A percentile compares a stretch with the other conserved stretches of the same genome.
Evolutionary conservation across 345 rosid species (phyloP).

Genomic region (Melaleuca alternifolia): DNA sequence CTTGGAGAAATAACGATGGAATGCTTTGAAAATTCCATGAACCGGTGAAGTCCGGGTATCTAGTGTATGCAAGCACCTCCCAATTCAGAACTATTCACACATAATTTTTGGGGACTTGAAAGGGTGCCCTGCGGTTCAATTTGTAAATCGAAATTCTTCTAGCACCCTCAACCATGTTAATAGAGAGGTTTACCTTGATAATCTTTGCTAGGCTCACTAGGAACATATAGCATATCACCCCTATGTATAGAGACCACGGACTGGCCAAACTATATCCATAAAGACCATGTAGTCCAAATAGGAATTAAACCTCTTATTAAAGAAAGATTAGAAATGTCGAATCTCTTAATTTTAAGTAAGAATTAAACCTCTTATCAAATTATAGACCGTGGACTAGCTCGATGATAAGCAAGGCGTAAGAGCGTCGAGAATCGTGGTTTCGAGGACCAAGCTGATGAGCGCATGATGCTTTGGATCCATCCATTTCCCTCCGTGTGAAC

Average conservation of each 20-base stretch:
- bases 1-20: neutral
- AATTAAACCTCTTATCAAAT: no score
- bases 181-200: neutral
- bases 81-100: neutral
- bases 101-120: neutral
- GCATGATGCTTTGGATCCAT: no score
- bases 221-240: neutral
- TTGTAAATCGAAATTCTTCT: neutral
- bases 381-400: neutral
- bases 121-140: no score
- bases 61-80: fast-evolving
- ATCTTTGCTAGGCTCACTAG: neutral
- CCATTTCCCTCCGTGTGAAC: neutral
- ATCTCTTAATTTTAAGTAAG: no score
- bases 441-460: neutral
- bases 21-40: neutral
- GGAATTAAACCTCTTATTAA: no score
- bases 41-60: neutral
- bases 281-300: no score
- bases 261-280: no score
- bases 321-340: no score
- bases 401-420: neutral
- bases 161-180: neutral
- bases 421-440: neutral
- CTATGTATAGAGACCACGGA: no score